A percentile compares a stretch with the other conserved stretches of the same genome.
Conservation (phyloP, 805 yeast species). For the Metschnikowia gelsemii region DNA sequence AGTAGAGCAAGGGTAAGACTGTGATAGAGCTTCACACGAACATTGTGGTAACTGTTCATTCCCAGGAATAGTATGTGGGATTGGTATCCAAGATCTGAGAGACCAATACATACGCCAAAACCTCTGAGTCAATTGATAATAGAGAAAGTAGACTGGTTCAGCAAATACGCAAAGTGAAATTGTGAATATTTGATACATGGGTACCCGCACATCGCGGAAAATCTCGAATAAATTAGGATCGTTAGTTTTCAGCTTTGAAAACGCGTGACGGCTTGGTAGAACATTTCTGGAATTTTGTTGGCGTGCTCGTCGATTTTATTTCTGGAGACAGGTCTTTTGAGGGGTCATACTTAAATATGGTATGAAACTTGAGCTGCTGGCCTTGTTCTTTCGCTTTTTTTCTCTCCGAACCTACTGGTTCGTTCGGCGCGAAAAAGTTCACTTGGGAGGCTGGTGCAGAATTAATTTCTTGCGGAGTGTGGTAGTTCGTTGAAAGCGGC, state of each 20-base stretch:
- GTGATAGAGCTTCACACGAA: too few relatives aligned
- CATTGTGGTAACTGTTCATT: too few relatives aligned
- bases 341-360: conserved; percentile 43
- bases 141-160: too few relatives aligned
- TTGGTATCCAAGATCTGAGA: too few relatives aligned
- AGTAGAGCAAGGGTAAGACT: too few relatives aligned
- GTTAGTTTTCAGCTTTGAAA: conserved; percentile 30
- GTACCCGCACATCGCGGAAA: neutral
- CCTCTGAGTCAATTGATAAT: too few relatives aligned
- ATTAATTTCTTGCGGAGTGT: conserved; percentile 9
- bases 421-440: conserved; percentile 10
- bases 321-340: conserved; percentile 27
- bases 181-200: neutral
- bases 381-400: conserved; percentile 7
- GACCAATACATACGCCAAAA: too few relatives aligned
- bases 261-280: conserved; percentile 35
- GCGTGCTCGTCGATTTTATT: conserved; percentile 19
- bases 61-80: too few relatives aligned
- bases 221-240: neutral
- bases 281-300: conserved; percentile 29
- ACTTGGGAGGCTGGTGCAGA: conserved; percentile 27
- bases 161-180: too few relatives aligned
- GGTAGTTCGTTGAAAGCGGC: conserved; percentile 3
- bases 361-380: conserved; percentile 38
- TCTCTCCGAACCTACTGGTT: neutral